A percentile compares a stretch with the other conserved stretches of the same genome.
phyloP scores from a whole-genome alignment of 805 yeast genomes.

The Starmerella sp. region DNA sequence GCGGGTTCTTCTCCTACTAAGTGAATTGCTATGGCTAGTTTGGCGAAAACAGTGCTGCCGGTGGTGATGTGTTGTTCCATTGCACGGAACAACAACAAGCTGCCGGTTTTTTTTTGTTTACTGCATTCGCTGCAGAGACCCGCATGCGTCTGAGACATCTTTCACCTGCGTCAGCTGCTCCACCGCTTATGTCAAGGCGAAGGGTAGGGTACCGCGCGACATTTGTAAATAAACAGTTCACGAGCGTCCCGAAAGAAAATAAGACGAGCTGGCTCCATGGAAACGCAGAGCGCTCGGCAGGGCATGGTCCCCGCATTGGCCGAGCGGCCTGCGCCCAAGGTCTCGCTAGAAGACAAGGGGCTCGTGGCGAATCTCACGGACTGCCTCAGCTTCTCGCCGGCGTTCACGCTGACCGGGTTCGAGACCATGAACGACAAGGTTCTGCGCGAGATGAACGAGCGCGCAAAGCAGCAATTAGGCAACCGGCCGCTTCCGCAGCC shows the following conservation, averaged over 20 bases:
- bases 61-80: too few species aligned
- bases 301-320: not conserved
- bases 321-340: not conserved
- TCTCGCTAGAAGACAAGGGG: not conserved
- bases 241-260: not conserved
- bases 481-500: not conserved
- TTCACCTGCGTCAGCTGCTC: not conserved
- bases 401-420: slow-evolving; percentile 23
- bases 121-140: not conserved
- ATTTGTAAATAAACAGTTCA: not conserved
- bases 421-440: slow-evolving; percentile 29
- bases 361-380: not conserved
- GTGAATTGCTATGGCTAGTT: too few species aligned
- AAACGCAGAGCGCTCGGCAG: not conserved
- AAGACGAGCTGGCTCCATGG: not conserved
- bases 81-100: too few species aligned
- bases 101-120: not conserved
- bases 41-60: too few species aligned
- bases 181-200: not conserved
- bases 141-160: not conserved
- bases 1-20: too few species aligned
- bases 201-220: not conserved
- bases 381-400: slow-evolving; percentile 17
- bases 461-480: slow-evolving; percentile 21
- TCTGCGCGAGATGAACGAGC: slow-evolving; percentile 29